Evolutionary conservation across 2,329 filamentous ascomycete genomes (phyloP).

Genomic region (Colletotrichum graminicola): DNA sequence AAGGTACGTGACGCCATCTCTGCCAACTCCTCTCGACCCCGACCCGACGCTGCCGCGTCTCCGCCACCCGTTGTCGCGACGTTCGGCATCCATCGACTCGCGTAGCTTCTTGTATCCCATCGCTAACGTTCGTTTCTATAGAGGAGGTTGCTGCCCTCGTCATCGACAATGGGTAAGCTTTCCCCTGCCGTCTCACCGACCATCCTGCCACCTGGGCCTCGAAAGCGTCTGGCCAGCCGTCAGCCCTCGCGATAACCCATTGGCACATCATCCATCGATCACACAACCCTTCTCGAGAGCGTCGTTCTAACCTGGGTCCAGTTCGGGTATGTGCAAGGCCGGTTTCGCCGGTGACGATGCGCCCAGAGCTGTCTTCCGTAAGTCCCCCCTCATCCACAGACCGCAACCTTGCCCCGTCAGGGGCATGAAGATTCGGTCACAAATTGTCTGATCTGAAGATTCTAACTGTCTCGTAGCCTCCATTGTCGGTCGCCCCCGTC

Average conservation of each 20-base stretch:
- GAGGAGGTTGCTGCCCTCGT: conserved; percentile 99
- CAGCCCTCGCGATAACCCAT: conserved; percentile 36
- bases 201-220: conserved; percentile 44
- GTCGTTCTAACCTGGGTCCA: conserved; percentile 62
- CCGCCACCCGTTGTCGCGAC: conserved; percentile 32
- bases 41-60: conserved; percentile 19
- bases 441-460: conserved; percentile 10
- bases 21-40: conserved; percentile 8
- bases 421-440: conserved; percentile 20
- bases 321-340: conserved; percentile 99
- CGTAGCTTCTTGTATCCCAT: conserved; percentile 35
- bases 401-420: conserved; percentile 28
- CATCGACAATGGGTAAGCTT: conserved; percentile 99
- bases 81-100: conserved; percentile 19
- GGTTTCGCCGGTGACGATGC: conserved; percentile 99
- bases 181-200: conserved; percentile 53
- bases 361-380: conserved; percentile 99
- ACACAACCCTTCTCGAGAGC: conserved; percentile 10
- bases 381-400: conserved; percentile 65
- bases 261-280: conserved; percentile 35
- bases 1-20: conserved; percentile 43
- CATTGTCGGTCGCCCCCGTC: conserved; percentile 99
- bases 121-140: conserved; percentile 66
- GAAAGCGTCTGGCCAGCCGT: conserved; percentile 19
- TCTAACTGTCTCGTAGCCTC: conserved; percentile 76